Conservation (phyloP, 768 basidiomycete species). For the Auriscalpium vulgare region DNA sequence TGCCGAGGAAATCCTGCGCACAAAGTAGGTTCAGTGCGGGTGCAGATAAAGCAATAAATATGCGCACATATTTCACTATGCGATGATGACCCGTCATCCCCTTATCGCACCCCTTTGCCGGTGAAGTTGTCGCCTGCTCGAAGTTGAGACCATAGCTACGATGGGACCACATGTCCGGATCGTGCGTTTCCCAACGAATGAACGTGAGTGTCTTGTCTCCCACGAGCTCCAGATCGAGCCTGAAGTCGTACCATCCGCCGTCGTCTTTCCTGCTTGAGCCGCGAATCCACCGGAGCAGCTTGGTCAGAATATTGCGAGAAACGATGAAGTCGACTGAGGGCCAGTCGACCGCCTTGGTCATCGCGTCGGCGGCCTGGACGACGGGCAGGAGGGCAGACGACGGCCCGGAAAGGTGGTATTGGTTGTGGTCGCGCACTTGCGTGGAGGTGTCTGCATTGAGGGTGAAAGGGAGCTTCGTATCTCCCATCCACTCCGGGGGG, state of each 20-base stretch:
- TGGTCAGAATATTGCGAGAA: slow-evolving; percentile 59
- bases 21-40: too few species aligned
- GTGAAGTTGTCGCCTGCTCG: slow-evolving; percentile 45
- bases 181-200: slow-evolving; percentile 47
- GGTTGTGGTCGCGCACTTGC: slow-evolving; percentile 51
- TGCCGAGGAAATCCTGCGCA: slow-evolving; percentile 44
- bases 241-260: slow-evolving; percentile 39
- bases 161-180: slow-evolving; percentile 17
- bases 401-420: slow-evolving; percentile 27
- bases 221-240: slow-evolving; percentile 64
- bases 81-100: slow-evolving; percentile 49
- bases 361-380: slow-evolving; percentile 47
- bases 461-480: slow-evolving; percentile 36
- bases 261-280: neutral
- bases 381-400: slow-evolving; percentile 42
- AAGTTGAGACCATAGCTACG: slow-evolving; percentile 54
- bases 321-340: slow-evolving; percentile 39
- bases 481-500: slow-evolving; percentile 45
- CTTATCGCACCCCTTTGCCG: slow-evolving; percentile 39
- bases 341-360: slow-evolving; percentile 28
- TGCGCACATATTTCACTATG: slow-evolving; percentile 49
- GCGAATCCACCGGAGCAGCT: slow-evolving; percentile 49
- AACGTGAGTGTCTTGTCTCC: slow-evolving; percentile 53
- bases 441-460: slow-evolving; percentile 48
- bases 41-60: too few species aligned